Percentiles rank a stretch among this genome's conserved stretches.
phyloP scores from a whole-genome alignment of 768 basidiomycete species.

The Rhodotorula sphaerocarpa region DNA sequence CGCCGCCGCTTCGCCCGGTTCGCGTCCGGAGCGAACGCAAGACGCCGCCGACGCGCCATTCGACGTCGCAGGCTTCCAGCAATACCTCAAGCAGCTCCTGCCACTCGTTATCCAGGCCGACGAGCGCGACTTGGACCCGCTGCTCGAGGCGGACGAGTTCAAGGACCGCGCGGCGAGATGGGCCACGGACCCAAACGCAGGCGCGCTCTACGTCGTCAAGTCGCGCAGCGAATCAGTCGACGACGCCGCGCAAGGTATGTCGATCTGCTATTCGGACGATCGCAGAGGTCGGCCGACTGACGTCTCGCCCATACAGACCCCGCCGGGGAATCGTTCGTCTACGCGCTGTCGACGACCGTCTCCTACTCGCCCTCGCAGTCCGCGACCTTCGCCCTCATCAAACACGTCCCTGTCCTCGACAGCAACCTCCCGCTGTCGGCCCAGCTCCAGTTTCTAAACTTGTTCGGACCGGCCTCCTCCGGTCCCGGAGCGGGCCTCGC shows the following conservation, averaged over 20 bases:
- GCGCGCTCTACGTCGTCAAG: constrained; percentile 74
- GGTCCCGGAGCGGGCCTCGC: constrained; percentile 57
- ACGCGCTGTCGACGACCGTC: constrained; percentile 53
- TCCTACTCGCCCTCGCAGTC: constrained; percentile 69
- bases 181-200: constrained; percentile 59
- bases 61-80: constrained; percentile 61
- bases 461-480: constrained; percentile 50
- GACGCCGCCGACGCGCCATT: not conserved
- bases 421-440: constrained; percentile 65
- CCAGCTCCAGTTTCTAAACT: constrained; percentile 84
- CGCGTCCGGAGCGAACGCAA: not conserved
- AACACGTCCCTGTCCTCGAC: constrained; percentile 71
- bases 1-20: not conserved
- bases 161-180: constrained; percentile 68
- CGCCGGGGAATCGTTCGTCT: no score
- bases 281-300: not conserved
- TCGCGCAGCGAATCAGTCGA: constrained; percentile 52
- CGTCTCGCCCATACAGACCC: no score
- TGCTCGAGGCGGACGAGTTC: constrained; percentile 57
- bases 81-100: constrained; percentile 62
- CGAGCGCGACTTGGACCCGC: constrained; percentile 58
- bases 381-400: constrained; percentile 88
- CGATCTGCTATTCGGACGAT: constrained; percentile 47
- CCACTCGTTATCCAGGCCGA: constrained; percentile 74
- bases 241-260: constrained; percentile 17